Conservation (phyloP, 164 flowering plant species). For the Umbellularia californica region DNA sequence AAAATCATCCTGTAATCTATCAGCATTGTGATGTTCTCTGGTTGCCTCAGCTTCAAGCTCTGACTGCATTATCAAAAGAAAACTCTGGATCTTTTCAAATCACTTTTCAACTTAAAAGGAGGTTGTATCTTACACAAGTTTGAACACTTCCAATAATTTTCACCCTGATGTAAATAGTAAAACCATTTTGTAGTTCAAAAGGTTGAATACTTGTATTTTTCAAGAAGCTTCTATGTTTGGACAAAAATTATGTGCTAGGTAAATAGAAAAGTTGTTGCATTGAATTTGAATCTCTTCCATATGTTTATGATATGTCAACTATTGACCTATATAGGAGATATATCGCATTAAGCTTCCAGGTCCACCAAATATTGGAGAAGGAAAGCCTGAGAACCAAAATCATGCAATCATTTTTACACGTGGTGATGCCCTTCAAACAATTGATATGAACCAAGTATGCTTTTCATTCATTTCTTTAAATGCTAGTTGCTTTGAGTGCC, state of each 20-base stretch:
- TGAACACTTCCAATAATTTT: too few species aligned
- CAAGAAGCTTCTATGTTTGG: background rate
- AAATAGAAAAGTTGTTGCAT: background rate
- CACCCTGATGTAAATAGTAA: too few species aligned
- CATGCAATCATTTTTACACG: conserved; percentile 93
- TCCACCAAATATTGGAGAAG: conserved; percentile 86
- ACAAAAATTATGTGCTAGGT: background rate
- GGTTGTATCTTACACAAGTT: too few species aligned
- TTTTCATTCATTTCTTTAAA: background rate
- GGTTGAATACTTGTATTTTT: background rate
- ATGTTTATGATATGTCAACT: background rate
- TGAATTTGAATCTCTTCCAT: background rate
- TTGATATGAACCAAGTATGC: conserved; percentile 93
- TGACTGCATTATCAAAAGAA: too few species aligned
- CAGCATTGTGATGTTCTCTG: too few species aligned
- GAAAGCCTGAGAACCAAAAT: conserved; percentile 96
- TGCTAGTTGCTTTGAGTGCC: background rate
- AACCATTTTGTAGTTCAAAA: background rate
- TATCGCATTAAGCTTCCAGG: conserved; percentile 97
- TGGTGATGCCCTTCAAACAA: conserved; percentile 91
- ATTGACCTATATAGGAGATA: conserved; percentile 45
- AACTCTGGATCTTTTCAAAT: background rate
- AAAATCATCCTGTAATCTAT: too few species aligned
- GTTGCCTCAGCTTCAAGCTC: too few species aligned
- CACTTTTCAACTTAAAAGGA: background rate